These are phyloP conservation scores for Yamadazyma atlantica DNA, from an alignment of 1,139 yeast genomes.

Conservation along the genomic window DNA sequence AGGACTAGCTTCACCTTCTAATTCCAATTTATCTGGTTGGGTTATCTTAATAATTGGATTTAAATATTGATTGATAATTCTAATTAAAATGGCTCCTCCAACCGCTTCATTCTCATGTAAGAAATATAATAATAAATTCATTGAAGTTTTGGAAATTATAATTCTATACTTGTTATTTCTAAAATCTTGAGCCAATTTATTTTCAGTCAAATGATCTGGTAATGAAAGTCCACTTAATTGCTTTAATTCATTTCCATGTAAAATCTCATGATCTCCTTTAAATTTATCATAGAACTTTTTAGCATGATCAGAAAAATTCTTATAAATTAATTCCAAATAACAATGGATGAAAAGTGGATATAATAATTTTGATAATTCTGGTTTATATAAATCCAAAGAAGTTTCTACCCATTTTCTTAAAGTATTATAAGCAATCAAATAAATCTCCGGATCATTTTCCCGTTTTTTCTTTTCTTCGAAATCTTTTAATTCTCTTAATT, in stretches of 20 bases:
- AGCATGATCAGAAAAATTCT: slow-evolving; percentile 60
- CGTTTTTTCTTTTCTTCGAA: slow-evolving; percentile 39
- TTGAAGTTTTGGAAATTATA: slow-evolving; percentile 77
- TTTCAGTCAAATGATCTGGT: slow-evolving; percentile 79
- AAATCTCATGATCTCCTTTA: slow-evolving; percentile 67
- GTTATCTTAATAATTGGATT: slow-evolving; percentile 62
- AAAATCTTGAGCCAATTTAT: slow-evolving; percentile 76
- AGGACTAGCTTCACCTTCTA: slow-evolving; percentile 50
- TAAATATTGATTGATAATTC: slow-evolving; percentile 83
- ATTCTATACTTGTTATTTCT: slow-evolving; percentile 71
- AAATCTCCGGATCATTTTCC: slow-evolving; percentile 65
- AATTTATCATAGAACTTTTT: slow-evolving; percentile 74
- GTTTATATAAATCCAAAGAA: slow-evolving; percentile 87
- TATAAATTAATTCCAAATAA: slow-evolving; percentile 73
- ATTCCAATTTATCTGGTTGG: slow-evolving; percentile 45
- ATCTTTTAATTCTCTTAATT: slow-evolving; percentile 40
- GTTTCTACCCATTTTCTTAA: slow-evolving; percentile 88
- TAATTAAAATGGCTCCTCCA: slow-evolving; percentile 85
- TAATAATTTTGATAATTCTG: slow-evolving; percentile 78
- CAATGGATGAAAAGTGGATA: slow-evolving; percentile 92
- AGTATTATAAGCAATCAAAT: slow-evolving; percentile 74
- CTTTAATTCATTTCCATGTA: slow-evolving; percentile 78
- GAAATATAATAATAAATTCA: slow-evolving; percentile 80
- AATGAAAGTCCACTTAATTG: slow-evolving; percentile 71
- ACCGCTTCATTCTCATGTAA: slow-evolving; percentile 89